Evolutionary conservation across 768 basidiomycete genomes (phyloP), one percentile per base, ranked within the genome.

Genomic region (Suillus subalutaceus): DNA sequence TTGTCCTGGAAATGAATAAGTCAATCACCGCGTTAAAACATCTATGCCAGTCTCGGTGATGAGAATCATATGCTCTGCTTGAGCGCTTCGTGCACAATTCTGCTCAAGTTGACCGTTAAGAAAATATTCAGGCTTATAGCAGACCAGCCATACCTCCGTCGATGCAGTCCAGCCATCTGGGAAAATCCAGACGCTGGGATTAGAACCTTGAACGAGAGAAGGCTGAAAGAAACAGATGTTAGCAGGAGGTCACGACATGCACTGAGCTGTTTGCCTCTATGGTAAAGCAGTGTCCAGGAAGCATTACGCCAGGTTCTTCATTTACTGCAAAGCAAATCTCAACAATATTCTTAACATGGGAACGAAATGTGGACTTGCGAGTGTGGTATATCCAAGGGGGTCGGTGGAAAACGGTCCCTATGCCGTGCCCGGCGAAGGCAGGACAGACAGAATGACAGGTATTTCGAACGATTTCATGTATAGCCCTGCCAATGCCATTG

Each of bases 101-200:
- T 94, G 66, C 38, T 38, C 56, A 26, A 59, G 5, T 57, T 35
- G 4, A 32, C 26, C 13, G 3, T 40, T 72, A 44, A 71, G 56
- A 41, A 16, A 38, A 12, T 20, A 41, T 35, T 44, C n/a, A 35
- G 40, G 23, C 53, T 52, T 38, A 65, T 18, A 64, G 37, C 12
- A 37, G 2, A 16, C 18, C 2, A 53, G 41, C 37, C 86, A 63
- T 72, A 88, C 95, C 81, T 92, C 89, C 0, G 94, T 95, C 0
- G 92, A 91, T n/a, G 91, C 88, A 3, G 94, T 95, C 96, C 96
- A 97, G 32, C 92, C 93, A 73, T 97, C 96, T 2, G 92, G 92
- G 75, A 93, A 96, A 65, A 93, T 86, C 86, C 90, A 90, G 3
- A 87, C 86, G 32, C 79, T 74, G 0, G 93, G 82, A 65, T 91